Conservation (phyloP, 2,329 filamentous ascomycete genomes). For the Fusarium nodosum region DNA sequence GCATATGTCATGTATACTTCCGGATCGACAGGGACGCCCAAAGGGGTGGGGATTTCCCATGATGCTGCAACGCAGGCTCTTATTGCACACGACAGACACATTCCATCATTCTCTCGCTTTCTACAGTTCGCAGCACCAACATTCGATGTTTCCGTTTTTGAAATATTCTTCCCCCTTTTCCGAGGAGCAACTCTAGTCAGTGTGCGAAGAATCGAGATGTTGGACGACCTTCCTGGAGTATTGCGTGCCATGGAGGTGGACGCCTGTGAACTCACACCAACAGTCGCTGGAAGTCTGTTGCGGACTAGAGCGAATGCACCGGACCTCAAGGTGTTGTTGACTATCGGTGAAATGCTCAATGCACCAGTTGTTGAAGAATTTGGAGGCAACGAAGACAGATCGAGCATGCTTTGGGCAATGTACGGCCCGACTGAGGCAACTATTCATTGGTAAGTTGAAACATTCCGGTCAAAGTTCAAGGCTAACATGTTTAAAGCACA, state of each 20-base stretch:
- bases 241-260: constrained; percentile 78
- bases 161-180: constrained; percentile 90
- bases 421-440: constrained; percentile 94
- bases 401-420: constrained; percentile 87
- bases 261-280: constrained; percentile 90
- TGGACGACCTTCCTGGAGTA: constrained; percentile 79
- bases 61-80: constrained; percentile 83
- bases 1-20: constrained; percentile 97
- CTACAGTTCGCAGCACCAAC: constrained; percentile 93
- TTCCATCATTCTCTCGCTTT: constrained; percentile 83
- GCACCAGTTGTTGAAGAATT: constrained; percentile 82
- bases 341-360: constrained; percentile 94
- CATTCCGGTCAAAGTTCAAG: background rate
- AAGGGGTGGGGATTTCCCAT: constrained; percentile 88
- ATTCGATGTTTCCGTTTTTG: constrained; percentile 95
- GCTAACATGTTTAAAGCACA: constrained; percentile 64
- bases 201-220: constrained; percentile 76
- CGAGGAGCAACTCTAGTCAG: constrained; percentile 80
- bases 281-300: constrained; percentile 83
- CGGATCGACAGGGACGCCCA: constrained; percentile 88
- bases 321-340: constrained; percentile 77
- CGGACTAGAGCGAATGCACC: constrained; percentile 77
- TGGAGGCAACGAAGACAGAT: constrained; percentile 66
- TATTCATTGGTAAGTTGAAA: constrained; percentile 76
- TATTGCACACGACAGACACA: constrained; percentile 82